phyloP scores from a whole-genome alignment of 2,329 filamentous ascomycete species.

The Cytospora piceae region DNA sequence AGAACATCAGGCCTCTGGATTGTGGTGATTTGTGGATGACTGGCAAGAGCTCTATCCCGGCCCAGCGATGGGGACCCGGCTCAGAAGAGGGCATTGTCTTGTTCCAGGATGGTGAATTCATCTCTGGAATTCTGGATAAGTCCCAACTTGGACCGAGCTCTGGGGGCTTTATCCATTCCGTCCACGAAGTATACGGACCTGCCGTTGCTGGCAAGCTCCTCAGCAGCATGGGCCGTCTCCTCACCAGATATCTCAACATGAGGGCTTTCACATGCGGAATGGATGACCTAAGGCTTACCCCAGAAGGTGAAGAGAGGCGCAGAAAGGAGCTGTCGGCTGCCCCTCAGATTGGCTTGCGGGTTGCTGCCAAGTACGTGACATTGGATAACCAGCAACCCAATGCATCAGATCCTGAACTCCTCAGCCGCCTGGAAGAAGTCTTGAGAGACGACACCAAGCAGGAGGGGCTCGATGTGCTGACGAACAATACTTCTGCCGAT shows the following conservation, averaged over 20 bases:
- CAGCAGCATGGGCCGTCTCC: constrained; percentile 83
- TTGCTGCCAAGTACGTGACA: constrained; percentile 87
- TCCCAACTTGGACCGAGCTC: constrained; percentile 87
- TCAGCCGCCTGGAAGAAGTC: constrained; percentile 82
- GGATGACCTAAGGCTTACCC: constrained; percentile 87
- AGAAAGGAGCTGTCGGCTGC: constrained; percentile 70
- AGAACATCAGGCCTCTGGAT: constrained; percentile 82
- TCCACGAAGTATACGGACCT: constrained; percentile 93
- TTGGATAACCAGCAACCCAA: constrained; percentile 66
- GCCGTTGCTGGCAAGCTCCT: constrained; percentile 84
- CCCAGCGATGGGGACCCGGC: constrained; percentile 77
- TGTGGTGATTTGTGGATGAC: constrained; percentile 78
- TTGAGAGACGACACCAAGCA: constrained; percentile 91
- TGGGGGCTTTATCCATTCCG: constrained; percentile 86
- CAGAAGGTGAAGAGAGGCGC: constrained; percentile 73
- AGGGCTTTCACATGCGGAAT: constrained; percentile 96
- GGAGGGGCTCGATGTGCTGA: constrained; percentile 83
- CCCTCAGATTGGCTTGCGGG: constrained; percentile 71
- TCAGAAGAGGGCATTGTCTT: constrained; percentile 80
- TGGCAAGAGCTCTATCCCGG: constrained; percentile 77
- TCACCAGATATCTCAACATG: constrained; percentile 91
- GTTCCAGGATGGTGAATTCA: constrained; percentile 83
- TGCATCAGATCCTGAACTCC: constrained; percentile 71
- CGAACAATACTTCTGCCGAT: constrained; percentile 69
- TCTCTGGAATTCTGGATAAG: constrained; percentile 93